phyloP scores from a whole-genome alignment of 176 grass and related monocot genomes.

The Cenchrus purpureus region DNA sequence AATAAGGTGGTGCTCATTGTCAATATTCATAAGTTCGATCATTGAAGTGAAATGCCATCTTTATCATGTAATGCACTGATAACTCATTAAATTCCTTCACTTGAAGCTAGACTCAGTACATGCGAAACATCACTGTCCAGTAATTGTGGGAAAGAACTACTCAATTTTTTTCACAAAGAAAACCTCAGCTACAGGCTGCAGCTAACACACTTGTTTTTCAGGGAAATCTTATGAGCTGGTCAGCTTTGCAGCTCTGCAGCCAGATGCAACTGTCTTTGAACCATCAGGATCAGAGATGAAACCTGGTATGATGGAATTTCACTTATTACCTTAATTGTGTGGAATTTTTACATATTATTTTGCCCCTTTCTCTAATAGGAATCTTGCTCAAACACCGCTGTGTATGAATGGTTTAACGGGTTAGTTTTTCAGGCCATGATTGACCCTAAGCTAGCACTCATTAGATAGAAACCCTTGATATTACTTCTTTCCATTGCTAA shows the following conservation, averaged over 20 bases:
- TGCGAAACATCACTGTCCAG: neutral
- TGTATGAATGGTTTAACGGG: neutral
- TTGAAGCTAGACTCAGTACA: conserved; percentile 1
- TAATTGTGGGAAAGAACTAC: neutral
- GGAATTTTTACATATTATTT: neutral
- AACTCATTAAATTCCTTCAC: neutral
- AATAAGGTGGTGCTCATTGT: neutral
- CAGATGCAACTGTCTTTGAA: conserved; percentile 73
- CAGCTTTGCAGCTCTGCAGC: conserved; percentile 64
- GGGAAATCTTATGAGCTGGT: conserved; percentile 75
- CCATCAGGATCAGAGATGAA: conserved; percentile 60
- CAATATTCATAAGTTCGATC: neutral
- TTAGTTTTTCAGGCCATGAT: conserved; percentile 16
- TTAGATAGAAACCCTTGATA: neutral
- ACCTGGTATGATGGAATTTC: conserved; percentile 50
- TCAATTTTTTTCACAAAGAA: neutral
- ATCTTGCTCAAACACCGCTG: neutral
- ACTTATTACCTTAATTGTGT: conserved; percentile 1
- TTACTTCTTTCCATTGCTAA: neutral
- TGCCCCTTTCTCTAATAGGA: neutral
- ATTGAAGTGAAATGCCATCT: conserved; percentile 3
- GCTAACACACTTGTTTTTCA: conserved; percentile 35
- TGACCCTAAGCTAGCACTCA: neutral
- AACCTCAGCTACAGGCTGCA: neutral
- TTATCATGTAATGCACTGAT: conserved; percentile 20